Conservation (phyloP, 2,329 filamentous ascomycete species). For the Magnaporthales sp. region DNA sequence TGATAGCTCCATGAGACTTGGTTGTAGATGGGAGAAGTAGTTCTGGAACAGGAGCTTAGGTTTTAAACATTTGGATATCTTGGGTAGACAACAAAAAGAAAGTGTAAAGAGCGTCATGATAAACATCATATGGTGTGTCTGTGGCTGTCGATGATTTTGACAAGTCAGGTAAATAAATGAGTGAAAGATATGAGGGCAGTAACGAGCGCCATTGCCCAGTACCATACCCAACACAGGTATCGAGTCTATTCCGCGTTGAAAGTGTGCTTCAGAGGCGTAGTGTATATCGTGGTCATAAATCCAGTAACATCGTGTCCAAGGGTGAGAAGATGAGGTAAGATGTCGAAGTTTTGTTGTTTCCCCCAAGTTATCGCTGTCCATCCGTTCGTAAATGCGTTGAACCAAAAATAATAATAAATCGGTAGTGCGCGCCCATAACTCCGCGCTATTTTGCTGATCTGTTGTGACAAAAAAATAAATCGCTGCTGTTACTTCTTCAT, state of each 20-base stretch:
- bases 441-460: neutral
- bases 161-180: neutral
- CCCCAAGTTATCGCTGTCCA: neutral
- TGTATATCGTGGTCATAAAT: neutral
- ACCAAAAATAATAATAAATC: neutral
- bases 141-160: neutral
- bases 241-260: neutral
- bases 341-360: neutral
- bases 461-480: neutral
- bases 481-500: conserved; percentile 18
- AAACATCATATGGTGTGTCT: neutral
- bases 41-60: neutral
- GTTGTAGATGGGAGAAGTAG: neutral
- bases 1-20: neutral
- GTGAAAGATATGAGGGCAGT: neutral
- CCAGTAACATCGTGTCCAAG: neutral
- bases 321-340: no score
- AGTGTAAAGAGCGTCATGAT: neutral
- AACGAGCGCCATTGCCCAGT: neutral
- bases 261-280: neutral
- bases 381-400: neutral
- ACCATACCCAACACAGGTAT: neutral
- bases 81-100: neutral
- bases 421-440: neutral
- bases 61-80: neutral